Percentiles rank a stretch among this genome's conserved stretches.
phyloP scores from a whole-genome alignment of 305 asterid species.

The Coffea humblotiana region DNA sequence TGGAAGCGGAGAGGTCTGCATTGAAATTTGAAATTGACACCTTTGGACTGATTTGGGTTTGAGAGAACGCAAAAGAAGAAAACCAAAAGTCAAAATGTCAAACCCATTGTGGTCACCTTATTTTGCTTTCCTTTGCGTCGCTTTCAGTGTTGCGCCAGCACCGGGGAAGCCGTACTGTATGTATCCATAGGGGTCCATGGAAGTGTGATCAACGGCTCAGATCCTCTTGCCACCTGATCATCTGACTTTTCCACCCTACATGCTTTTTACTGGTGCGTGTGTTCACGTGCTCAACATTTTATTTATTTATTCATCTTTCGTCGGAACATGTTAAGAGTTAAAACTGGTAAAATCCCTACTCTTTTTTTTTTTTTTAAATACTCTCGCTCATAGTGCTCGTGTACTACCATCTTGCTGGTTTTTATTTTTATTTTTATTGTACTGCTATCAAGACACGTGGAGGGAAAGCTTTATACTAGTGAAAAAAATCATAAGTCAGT shows the following conservation, averaged over 20 bases:
- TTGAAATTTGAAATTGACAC: background rate
- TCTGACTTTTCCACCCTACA: background rate
- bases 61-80: background rate
- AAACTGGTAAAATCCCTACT: background rate
- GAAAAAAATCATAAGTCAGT: too few relatives aligned
- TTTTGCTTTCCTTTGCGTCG: background rate
- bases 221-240: background rate
- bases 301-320: too few relatives aligned
- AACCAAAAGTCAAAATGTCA: background rate
- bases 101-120: background rate
- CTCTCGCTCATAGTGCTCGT: too few relatives aligned
- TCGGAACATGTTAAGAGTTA: background rate
- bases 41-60: background rate
- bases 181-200: background rate
- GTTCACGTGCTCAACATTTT: background rate
- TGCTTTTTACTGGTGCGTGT: background rate
- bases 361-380: too few relatives aligned
- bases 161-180: background rate
- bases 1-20: background rate
- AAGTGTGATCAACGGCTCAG: background rate
- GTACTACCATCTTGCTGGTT: too few relatives aligned
- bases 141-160: background rate
- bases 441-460: too few relatives aligned
- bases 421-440: too few relatives aligned
- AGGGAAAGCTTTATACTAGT: too few relatives aligned